Conservation (phyloP, 23 red algal species). For the Pyropia yezoensis region DNA sequence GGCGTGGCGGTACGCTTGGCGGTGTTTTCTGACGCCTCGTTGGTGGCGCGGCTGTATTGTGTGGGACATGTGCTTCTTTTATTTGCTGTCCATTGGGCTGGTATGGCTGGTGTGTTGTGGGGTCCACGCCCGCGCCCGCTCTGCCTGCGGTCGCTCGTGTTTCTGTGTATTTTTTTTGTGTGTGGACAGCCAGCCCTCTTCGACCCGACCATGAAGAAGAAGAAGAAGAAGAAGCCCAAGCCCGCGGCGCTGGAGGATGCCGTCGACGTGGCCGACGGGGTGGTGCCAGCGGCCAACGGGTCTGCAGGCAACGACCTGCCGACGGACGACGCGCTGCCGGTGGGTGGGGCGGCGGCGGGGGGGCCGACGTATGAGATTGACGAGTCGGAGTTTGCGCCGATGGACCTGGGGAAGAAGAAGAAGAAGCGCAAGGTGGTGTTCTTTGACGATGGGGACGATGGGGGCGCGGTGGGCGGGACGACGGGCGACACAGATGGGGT, state of each 20-base stretch:
- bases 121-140: too few species aligned
- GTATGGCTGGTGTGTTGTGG: too few species aligned
- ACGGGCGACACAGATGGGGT: constrained; percentile 6
- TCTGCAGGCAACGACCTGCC: constrained; percentile 5
- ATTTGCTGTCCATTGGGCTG: too few species aligned
- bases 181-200: constrained; percentile 10
- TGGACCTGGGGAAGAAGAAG: constrained; percentile 75
- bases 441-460: constrained; percentile 42
- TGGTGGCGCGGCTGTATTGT: too few species aligned
- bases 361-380: neutral
- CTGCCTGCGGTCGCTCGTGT: too few species aligned
- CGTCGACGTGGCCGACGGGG: constrained; percentile 12
- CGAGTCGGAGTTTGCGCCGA: constrained; percentile 43
- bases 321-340: constrained; percentile 8
- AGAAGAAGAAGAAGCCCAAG: constrained; percentile 74
- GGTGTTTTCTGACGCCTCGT: too few species aligned
- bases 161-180: too few species aligned
- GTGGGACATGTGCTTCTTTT: too few species aligned
- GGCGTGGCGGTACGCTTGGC: too few species aligned
- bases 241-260: constrained; percentile 1
- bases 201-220: constrained; percentile 73
- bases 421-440: constrained; percentile 70
- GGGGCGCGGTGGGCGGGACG: constrained; percentile 6
- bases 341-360: neutral
- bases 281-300: constrained; percentile 14